Conservation (phyloP, 352 stramenopile genomes). For the Plasmopara viticola region DNA sequence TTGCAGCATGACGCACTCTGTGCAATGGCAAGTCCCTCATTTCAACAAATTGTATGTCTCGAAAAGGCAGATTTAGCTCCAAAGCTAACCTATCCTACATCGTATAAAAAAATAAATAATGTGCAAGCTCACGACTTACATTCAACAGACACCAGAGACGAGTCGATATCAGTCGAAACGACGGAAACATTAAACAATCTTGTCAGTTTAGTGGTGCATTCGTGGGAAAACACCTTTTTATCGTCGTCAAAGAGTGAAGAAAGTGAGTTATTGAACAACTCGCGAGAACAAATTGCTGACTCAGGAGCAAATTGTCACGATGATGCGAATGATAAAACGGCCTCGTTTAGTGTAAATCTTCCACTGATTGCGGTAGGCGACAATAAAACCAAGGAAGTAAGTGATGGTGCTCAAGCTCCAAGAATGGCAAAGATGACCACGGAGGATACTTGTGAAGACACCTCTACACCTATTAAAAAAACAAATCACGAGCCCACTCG, state of each 20-base stretch:
- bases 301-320: background rate
- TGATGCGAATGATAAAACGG: background rate
- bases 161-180: slow-evolving; percentile 7
- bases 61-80: slow-evolving; percentile 2
- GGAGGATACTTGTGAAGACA: background rate
- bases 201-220: slow-evolving; percentile 46
- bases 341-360: background rate
- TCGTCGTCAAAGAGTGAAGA: slow-evolving; percentile 5
- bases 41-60: slow-evolving; percentile 8
- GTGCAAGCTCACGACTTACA: slow-evolving; percentile 2
- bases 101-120: background rate
- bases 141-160: slow-evolving; percentile 1
- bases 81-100: background rate
- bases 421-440: background rate
- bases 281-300: slow-evolving; percentile 3
- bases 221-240: slow-evolving; percentile 34
- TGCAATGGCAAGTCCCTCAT: slow-evolving; percentile 4
- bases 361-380: background rate
- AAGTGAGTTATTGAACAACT: background rate
- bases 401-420: background rate
- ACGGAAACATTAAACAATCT: slow-evolving; percentile 30
- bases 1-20: background rate
- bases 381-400: slow-evolving; percentile 3
- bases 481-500: background rate
- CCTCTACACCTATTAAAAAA: background rate